Evolutionary conservation across 139 green algal genomes (phyloP).

Genomic region (Diplosphaera chodatii): DNA sequence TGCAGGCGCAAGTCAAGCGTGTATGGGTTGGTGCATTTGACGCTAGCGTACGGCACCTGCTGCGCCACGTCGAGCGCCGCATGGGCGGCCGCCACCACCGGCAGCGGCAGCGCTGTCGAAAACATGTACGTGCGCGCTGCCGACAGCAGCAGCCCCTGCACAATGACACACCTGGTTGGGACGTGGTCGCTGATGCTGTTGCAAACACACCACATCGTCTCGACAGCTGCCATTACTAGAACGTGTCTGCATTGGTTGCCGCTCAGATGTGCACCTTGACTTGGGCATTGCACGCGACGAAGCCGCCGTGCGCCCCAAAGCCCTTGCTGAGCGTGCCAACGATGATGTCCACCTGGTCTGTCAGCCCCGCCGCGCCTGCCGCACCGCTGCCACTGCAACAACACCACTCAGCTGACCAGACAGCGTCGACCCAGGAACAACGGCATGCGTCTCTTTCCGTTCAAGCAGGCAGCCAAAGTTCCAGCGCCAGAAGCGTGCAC

Average conservation of each 20-base stretch:
- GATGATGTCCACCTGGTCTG: slow-evolving; percentile 72
- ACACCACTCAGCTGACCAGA: background rate
- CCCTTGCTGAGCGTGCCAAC: slow-evolving; percentile 95
- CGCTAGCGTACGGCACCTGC: slow-evolving; percentile 21
- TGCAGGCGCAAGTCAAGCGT: too few relatives aligned
- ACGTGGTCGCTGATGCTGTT: too few relatives aligned
- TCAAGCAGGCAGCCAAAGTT: too few relatives aligned
- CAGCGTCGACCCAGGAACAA: too few relatives aligned
- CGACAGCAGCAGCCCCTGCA: slow-evolving; percentile 66
- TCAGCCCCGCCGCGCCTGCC: slow-evolving; percentile 42
- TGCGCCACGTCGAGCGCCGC: slow-evolving; percentile 52
- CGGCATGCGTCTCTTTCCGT: too few relatives aligned
- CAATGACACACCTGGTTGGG: too few relatives aligned
- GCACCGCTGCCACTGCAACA: slow-evolving; percentile 53
- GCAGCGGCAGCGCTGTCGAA: slow-evolving; percentile 76
- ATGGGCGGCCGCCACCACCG: slow-evolving; percentile 66
- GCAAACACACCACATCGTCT: too few relatives aligned
- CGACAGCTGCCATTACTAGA: too few relatives aligned
- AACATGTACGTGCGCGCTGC: slow-evolving; percentile 65
- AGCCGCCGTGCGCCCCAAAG: slow-evolving; percentile 76
- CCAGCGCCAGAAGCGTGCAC: too few relatives aligned
- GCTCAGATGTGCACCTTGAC: too few relatives aligned
- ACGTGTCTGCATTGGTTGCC: too few relatives aligned
- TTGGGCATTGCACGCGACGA: slow-evolving; percentile 60
- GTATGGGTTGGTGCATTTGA: too few relatives aligned